phyloP scores from a whole-genome alignment of 116 monocot species.

The Dioscorea cayenensis region DNA sequence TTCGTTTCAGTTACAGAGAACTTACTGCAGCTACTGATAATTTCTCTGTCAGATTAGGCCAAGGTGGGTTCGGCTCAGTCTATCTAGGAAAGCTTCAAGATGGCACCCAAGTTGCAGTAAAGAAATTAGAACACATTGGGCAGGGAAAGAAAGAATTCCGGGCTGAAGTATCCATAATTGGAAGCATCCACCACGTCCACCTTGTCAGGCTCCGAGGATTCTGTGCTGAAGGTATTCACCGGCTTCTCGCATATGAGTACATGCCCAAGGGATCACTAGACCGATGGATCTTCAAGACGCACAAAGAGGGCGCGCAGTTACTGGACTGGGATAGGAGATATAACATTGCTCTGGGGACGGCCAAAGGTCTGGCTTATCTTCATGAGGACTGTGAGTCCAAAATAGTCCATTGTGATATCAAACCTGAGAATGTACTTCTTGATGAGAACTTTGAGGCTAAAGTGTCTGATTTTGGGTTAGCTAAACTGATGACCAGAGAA shows the following conservation, averaged over 20 bases:
- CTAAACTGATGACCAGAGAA: slow-evolving; percentile 73
- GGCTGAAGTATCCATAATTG: slow-evolving; percentile 71
- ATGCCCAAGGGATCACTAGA: slow-evolving; percentile 73
- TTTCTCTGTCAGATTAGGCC: slow-evolving; percentile 62
- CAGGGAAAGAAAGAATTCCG: slow-evolving; percentile 84
- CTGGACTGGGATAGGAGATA: slow-evolving; percentile 56
- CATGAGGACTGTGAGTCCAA: slow-evolving; percentile 74
- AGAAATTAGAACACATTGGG: slow-evolving; percentile 65
- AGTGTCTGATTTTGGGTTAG: slow-evolving; percentile 85
- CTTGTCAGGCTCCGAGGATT: slow-evolving; percentile 74
- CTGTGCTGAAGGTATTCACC: slow-evolving; percentile 64
- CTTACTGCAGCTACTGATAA: slow-evolving; percentile 56
- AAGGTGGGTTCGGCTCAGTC: slow-evolving; percentile 86
- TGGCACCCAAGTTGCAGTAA: slow-evolving; percentile 60
- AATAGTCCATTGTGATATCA: slow-evolving; percentile 84
- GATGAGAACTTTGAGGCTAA: slow-evolving; percentile 65
- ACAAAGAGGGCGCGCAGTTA: slow-evolving; percentile 2
- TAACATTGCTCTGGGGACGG: slow-evolving; percentile 64
- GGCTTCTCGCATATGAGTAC: slow-evolving; percentile 81
- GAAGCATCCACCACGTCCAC: slow-evolving; percentile 81
- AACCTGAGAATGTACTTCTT: slow-evolving; percentile 85
- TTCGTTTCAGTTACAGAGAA: slow-evolving; percentile 50
- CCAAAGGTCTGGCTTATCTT: slow-evolving; percentile 67
- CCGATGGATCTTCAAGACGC: slow-evolving; percentile 56
- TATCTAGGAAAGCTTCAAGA: slow-evolving; percentile 64